Conservation (phyloP, 495 filamentous ascomycete species). For the Annulohypoxylon stygium region DNA sequence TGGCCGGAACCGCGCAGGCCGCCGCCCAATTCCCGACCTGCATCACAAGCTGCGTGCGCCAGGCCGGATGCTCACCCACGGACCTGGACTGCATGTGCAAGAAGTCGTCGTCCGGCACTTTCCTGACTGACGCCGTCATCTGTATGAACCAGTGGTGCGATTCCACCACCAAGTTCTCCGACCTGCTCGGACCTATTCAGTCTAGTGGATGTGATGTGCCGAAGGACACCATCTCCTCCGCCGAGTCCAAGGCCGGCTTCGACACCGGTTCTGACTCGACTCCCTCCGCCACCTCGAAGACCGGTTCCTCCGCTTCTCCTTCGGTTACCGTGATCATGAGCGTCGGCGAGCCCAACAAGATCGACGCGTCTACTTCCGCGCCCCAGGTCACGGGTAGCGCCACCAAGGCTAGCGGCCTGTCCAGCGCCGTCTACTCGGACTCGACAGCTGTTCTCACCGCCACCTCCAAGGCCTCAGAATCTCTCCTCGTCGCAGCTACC, state of each 20-base stretch:
- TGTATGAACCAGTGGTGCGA: constrained; percentile 56
- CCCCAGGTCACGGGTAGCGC: constrained; percentile 16
- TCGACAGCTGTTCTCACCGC: constrained; percentile 30
- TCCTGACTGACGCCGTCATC: constrained; percentile 52
- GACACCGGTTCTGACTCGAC: constrained; percentile 25
- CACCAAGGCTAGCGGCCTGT: constrained; percentile 3
- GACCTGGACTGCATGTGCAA: constrained; percentile 54
- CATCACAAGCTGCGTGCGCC: constrained; percentile 53
- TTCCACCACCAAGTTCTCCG: constrained; percentile 42
- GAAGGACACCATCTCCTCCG: constrained; percentile 41
- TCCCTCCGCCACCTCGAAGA: constrained; percentile 11
- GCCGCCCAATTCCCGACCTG: constrained; percentile 44
- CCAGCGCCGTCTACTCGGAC: constrained; percentile 26
- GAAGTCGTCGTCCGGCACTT: constrained; percentile 43
- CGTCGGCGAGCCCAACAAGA: constrained; percentile 30
- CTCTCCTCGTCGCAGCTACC: constrained; percentile 36
- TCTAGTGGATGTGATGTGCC: constrained; percentile 46
- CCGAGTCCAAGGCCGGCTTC: constrained; percentile 44
- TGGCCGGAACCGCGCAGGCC: constrained; percentile 47
- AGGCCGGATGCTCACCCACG: constrained; percentile 50
- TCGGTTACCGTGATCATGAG: constrained; percentile 17
- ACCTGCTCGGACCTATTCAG: constrained; percentile 51
- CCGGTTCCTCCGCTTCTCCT: constrained; percentile 22
- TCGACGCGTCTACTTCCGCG: constrained; percentile 12
- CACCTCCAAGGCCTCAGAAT: constrained; percentile 20